Percentiles rank a stretch among this genome's conserved stretches.
phyloP scores from a whole-genome alignment of 2,329 filamentous ascomycete species.

The Pseudogymnoascus sp. region DNA sequence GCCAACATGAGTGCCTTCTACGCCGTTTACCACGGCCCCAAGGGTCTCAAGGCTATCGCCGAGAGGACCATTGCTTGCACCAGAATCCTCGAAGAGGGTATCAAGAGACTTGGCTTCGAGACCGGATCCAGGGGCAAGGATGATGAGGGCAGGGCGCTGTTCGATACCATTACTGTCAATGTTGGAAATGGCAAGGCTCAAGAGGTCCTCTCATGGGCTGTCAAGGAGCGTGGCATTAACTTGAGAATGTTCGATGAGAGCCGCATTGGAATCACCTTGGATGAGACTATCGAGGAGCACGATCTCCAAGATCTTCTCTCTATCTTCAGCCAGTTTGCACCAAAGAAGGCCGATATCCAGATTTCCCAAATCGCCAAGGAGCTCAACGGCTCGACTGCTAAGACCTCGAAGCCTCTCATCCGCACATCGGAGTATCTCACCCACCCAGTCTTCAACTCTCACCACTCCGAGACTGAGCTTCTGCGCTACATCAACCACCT shows the following conservation, averaged over 20 bases:
- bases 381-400: conserved; percentile 32
- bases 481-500: conserved; percentile 89
- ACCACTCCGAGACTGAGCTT: conserved; percentile 92
- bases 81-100: conserved; percentile 58
- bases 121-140: conserved; percentile 52
- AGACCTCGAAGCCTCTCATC: conserved; percentile 53
- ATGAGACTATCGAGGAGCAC: conserved; percentile 60
- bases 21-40: conserved; percentile 84
- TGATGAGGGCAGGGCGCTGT: conserved; percentile 53
- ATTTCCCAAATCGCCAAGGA: conserved; percentile 39
- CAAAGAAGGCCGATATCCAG: conserved; percentile 15
- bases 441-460: conserved; percentile 88
- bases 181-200: conserved; percentile 44
- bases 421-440: conserved; percentile 72
- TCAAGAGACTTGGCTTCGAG: conserved; percentile 56
- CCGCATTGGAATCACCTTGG: conserved; percentile 66
- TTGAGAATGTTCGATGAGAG: conserved; percentile 55
- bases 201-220: conserved; percentile 43
- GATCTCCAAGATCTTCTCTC: conserved; percentile 52
- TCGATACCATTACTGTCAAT: conserved; percentile 73
- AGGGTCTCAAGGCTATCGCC: conserved; percentile 76
- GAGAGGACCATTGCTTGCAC: conserved; percentile 67
- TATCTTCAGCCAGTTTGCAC: conserved; percentile 40
- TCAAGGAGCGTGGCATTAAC: conserved; percentile 48
- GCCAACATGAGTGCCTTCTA: conserved; percentile 97